Base-by-base conservation (phyloP, 2,329 filamentous ascomycete species). In the Penicillium sp. region DNA sequence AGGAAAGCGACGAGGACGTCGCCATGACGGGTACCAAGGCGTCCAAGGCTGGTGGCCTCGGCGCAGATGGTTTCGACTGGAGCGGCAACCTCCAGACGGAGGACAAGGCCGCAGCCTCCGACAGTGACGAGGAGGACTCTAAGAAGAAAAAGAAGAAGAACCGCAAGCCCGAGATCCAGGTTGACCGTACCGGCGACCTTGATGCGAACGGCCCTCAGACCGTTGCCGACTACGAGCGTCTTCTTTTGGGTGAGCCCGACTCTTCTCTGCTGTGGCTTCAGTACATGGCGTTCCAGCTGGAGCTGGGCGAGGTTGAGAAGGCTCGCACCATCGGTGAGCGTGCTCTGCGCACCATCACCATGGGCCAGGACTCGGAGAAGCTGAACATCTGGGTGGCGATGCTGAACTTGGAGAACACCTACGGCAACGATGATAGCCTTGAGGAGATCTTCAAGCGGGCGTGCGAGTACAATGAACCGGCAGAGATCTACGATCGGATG, bases 201-300 rank as follows among this genome's bases (percentile, higher is more conserved):
- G 91, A 96, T 69, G 85, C 83, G 42, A 84, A 92, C 62, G 92
- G 92, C 0, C 94, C 94, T 2, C 91, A 95, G 69, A 92, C 90
- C 1, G 83, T 89, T 14, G 89, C 88, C 56, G 95, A 99, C 72
- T 99, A 91, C 70, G 95, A 99, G 75, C 87, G 94, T 61, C 85
- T 96, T 22, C 82, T 99, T 38, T 83, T 99, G 20, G 90, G 91
- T 50, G 89, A 95, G 69, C 91, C 94, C 2, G 91, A 97, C 74
- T 92, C 89, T n/a, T 95, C 92, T 0, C 80, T 87, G 55, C 81
- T 97, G 25, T 99, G 94, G 94, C 89, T 96, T 48, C 84, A 90
- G 60, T 99, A 99, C 76, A 97, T 99, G 90, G 91, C 92, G n/a
- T 95, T 95, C 81, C 90, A 97, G 74, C 86, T 96, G 71, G 88